Conservation (phyloP, 352 stramenopile species). For the Phytophthora aleatoria region DNA sequence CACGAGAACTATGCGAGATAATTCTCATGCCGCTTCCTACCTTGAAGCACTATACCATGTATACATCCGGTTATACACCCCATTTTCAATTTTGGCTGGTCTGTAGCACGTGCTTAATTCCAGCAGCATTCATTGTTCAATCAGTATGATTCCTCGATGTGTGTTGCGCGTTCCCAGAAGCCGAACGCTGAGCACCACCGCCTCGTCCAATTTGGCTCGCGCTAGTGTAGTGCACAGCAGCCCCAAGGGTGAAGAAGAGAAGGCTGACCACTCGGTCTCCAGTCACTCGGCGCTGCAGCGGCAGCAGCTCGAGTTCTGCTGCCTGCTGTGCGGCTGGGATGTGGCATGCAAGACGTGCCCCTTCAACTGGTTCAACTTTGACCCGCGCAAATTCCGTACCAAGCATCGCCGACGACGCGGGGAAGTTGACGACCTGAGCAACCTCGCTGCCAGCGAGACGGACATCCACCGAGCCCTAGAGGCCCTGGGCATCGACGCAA, state of each 20-base stretch:
- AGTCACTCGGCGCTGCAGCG: constrained; percentile 41
- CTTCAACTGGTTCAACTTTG: constrained; percentile 72
- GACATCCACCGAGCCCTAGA: constrained; percentile 33
- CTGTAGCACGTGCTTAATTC: not conserved
- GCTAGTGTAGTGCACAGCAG: constrained; percentile 9
- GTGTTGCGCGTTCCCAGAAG: constrained; percentile 1
- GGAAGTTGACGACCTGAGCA: constrained; percentile 7
- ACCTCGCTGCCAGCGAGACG: constrained; percentile 5
- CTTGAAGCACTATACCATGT: not conserved
- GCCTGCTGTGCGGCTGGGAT: constrained; percentile 68
- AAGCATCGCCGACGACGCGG: constrained; percentile 11
- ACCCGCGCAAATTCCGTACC: constrained; percentile 45
- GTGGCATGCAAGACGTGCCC: constrained; percentile 62
- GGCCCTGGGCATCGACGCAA: constrained; percentile 26
- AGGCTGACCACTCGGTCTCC: constrained; percentile 19
- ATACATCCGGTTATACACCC: constrained; percentile 7
- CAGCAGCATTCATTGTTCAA: not conserved
- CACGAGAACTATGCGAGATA: not conserved
- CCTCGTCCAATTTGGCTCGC: constrained; percentile 4
- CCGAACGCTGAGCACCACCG: constrained; percentile 4
- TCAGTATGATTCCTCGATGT: constrained; percentile 16
- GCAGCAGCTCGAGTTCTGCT: constrained; percentile 75
- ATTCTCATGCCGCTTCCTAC: not conserved
- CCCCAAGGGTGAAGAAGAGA: not conserved
- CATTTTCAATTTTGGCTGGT: not conserved